Evolutionary conservation across 306 rosid species (phyloP), one percentile per base, ranked within the genome.

Genomic region (Medicago ruthenica): DNA sequence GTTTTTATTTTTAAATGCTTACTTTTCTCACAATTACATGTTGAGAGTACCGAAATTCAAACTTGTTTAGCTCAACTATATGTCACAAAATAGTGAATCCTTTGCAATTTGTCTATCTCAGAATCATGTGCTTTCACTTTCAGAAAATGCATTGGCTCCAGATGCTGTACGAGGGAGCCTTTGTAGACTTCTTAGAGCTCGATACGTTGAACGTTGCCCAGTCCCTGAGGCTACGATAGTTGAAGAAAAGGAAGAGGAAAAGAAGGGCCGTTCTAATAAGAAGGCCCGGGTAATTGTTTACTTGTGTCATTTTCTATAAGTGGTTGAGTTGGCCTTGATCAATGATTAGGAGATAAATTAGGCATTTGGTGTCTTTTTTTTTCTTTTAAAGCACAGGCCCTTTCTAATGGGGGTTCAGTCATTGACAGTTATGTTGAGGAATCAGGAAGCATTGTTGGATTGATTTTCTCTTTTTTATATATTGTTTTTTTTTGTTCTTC

Each of bases 161-260:
- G 82, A 81, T 79, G 71, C 62, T 73, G 88, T 86, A 66, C 80
- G 62, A 57, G 92, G 89, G 74, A 70, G 79, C 81, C 86, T 95
- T 74, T 22, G 12, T 54, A 95, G 87, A 77, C 97, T 95, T 77
- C 73, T 95, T 78, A 45, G 6, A 6, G 79, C 84, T 54, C 88
- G 70, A 60, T 90, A 76, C 70, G 89, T 90, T 70, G 97, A 95
- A 82, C 90, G 89, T 67, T 95, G 97, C 78, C 99, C 97, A 9
- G 87, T 80, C 55, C 84, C 91, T 74, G 97, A 84, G 83, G 89
- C 83, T 62, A 79, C 80, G 20, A 36, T 75, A 41, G 76, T 53
- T 80, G 77, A 80, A 77, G 85, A 75, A 34, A 86, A 82, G 74
- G 73, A 74, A 55, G 75, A 80, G 77, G 61, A 90, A 13, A 89